Base-by-base conservation (phyloP, 495 filamentous ascomycete species). In the Tirmania nivea region DNA sequence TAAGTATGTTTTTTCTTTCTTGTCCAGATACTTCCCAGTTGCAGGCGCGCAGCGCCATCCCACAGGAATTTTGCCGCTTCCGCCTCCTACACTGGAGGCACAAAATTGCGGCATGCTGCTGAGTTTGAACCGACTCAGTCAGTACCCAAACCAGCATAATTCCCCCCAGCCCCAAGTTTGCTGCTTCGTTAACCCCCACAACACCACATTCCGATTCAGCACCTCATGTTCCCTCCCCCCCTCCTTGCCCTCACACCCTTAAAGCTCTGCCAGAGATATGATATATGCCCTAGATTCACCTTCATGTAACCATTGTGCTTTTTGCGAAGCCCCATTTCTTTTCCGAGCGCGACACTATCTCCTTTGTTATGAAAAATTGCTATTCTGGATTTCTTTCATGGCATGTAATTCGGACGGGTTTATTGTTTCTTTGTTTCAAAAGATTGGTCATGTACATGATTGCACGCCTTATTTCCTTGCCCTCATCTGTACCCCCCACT, bases 351-450 rank as follows among this genome's bases (percentile, higher is more conserved):
- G 34, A 56, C n/a, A 34, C 9, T 25, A 39, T 52, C 20, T 34
- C 37, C 31, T 50, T 54, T n/a, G 50, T 16, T 25, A 17, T 34
- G 10, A 14, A 36, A 39, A 17, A 51, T 36, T 10, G 16, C 10
- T 20, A 17, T 51, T 31, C 36, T 42, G 34, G 50, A 35, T n/a
- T 31, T 31, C 31, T 31, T 31, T 35, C 31, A 35, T 31, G 21
- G 34, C 25, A 51, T n/a, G 49, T 8, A 34, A 49, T 52, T 58
- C 49, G 25, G 54, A 42, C 35, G 50, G 50, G 50, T 53, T 31
- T 58, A 34, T 16, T 54, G 35, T 31, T 31, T 31, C 25, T 31
- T 31, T 31, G 25, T 31, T 25, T 31, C 25, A 31, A 31, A 31
- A 31, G 25, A 31, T 31, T 31, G 25, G 25, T 31, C 25, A 31